phyloP scores from a whole-genome alignment of 2,329 filamentous ascomycete species.

The Claviceps africana region DNA sequence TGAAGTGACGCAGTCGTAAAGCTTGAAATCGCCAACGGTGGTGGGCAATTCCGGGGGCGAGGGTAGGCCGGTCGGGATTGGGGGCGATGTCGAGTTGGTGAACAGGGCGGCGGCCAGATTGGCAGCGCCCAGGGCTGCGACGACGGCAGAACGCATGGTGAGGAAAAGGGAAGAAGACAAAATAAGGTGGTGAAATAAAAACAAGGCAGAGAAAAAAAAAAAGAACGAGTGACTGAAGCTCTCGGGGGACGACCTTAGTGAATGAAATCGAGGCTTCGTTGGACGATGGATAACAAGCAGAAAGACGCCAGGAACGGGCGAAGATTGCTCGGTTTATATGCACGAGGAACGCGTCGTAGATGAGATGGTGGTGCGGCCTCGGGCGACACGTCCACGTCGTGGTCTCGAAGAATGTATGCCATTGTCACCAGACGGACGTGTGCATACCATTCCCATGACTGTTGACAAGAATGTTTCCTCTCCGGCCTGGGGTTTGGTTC shows the following conservation, averaged over 20 bases:
- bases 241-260: slow-evolving; percentile 14
- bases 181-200: background rate
- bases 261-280: slow-evolving; percentile 18
- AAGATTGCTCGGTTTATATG: slow-evolving; percentile 17
- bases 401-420: background rate
- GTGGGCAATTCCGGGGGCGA: slow-evolving; percentile 9
- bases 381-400: background rate
- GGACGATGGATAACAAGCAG: slow-evolving; percentile 6
- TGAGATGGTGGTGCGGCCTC: background rate
- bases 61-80: too few species aligned
- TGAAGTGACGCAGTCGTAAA: slow-evolving; percentile 15
- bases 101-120: slow-evolving; percentile 16
- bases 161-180: slow-evolving; percentile 1
- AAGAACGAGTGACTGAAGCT: slow-evolving; percentile 8
- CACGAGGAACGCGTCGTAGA: slow-evolving; percentile 5
- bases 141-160: slow-evolving; percentile 17
- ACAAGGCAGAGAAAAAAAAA: slow-evolving; percentile 14
- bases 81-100: slow-evolving; percentile 2
- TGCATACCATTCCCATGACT: slow-evolving; percentile 2
- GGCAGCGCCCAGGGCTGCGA: slow-evolving; percentile 18
- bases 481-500: background rate
- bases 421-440: background rate
- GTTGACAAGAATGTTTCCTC: background rate
- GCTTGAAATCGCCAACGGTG: slow-evolving; percentile 9
- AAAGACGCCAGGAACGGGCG: slow-evolving; percentile 8